Base-by-base conservation (phyloP, 2,329 filamentous ascomycete genomes). In the Beauveria scarabaeidicola region DNA sequence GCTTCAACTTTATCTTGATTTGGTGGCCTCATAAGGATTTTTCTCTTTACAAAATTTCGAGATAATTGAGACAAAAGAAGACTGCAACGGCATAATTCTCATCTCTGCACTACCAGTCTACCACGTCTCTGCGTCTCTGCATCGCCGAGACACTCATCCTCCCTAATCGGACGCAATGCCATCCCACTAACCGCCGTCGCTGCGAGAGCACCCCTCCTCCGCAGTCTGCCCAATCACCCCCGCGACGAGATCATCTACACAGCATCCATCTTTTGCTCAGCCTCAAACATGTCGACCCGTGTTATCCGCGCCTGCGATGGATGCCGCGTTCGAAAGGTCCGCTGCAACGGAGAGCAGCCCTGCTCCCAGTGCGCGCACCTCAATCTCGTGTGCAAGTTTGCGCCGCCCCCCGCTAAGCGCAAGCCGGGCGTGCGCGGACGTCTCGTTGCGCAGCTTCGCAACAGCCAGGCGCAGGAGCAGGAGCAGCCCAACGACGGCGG, bases 311-410 rank as follows among this genome's bases (percentile, higher is more conserved):
- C 73, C 58, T 74, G 73, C 63, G 71, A 74, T 61, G 70, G 71
- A 51, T 74, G 73, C 62, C 70, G 73, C 41, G 64, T 74, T 55
- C 70, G 73, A 54, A 74, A 74, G 62, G 73, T 74, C 40, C 69
- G 68, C 56, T 74, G 73, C 64, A 73, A 69, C 51, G 70, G 69
- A 59, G 60, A 61, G 21, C 63, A 63, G 46, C 73, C 73, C 1
- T 75, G 73, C 56, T 69, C 69, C 0, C 72, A 74, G 52, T 75
- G 73, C 61, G 66, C 67, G 4, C 71, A 74, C 43, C 68, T 74
- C 41, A 67, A 68, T 17, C 65, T 75, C 8, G 58, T 66, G 1
- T 74, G 72, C 62, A 67, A 70, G 61, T 74, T 70, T 62, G 69
- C 71, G 5, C 65, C 69, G 6, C 62, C 68, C 2, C 65, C 69